Evolutionary conservation across 2,329 filamentous ascomycete genomes (phyloP), one percentile per base, ranked within the genome.

Genomic region (Penicillium expansum): DNA sequence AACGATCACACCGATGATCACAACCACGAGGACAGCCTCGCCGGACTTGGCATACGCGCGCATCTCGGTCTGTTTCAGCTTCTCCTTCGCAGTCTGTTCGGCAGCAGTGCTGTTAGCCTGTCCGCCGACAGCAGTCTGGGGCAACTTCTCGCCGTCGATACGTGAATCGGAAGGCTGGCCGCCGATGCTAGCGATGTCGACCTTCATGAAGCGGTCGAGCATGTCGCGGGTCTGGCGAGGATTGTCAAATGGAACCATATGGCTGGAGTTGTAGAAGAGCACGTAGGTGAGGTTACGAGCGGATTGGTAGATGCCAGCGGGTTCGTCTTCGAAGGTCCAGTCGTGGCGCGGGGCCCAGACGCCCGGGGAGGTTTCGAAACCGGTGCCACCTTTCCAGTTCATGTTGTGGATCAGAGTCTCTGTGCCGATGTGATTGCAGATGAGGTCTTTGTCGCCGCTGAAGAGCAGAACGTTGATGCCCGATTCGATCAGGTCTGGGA

Each of bases 241-340:
- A 67, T 89, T 90, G 74, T 99, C 93, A 69, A 94, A 97, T 0
- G 94, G 95, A 1, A 99, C 94, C 94, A 99, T 99, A 75, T 99
- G 94, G 48, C 90, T 96, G 16, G 91, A 87, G 74, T 99, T 96
- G 80, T 96, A 91, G 77, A 97, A 96, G 39, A 95, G 82, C 32
- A 99, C 87, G 71, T 99, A 99, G 0, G 94, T 97, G 59, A 99
- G 78, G 76, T 99, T 99, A 63, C 95, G 87, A 1, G 94, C 93
- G 72, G 92, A 86, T 75, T 99, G 95, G 81, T 93, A 99, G 70
- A 95, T 91, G 24, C 94, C 94, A 4, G 92, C 92, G 1, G 85
- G 78, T 65, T 96, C 85, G 59, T 88, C 90, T 74, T 97, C 94
- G 64, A 97, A 97, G 1, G 86, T 90, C 95, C 94, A 99, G 68